Evolutionary conservation across 768 basidiomycete genomes (phyloP).

Genomic region (Pleurotus eryngii): DNA sequence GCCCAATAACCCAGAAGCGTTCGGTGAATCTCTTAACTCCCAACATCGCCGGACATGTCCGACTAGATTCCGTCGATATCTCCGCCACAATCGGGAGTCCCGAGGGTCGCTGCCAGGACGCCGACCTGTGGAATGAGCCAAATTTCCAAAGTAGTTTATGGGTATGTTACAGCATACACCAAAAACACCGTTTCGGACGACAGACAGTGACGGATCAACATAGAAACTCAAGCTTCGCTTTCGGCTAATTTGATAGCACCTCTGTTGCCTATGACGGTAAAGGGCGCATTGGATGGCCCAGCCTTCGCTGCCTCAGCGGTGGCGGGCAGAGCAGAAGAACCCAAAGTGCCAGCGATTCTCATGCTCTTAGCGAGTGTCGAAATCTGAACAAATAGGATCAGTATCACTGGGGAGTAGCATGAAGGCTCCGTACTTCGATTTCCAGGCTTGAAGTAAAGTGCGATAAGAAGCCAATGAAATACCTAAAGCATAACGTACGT

Average conservation of each 20-base stretch:
- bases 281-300: constrained; percentile 34
- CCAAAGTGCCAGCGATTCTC: constrained; percentile 49
- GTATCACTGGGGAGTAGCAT: too few species aligned
- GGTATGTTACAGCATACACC: too few species aligned
- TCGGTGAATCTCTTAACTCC: too few species aligned
- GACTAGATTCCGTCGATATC: too few species aligned
- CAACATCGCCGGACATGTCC: too few species aligned
- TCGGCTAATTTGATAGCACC: constrained; percentile 44
- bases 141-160: too few species aligned
- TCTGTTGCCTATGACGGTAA: constrained; percentile 55
- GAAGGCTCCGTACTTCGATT: background rate
- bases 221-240: background rate
- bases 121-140: too few species aligned
- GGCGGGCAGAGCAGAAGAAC: constrained; percentile 45
- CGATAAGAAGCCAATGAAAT: constrained; percentile 33
- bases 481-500: constrained; percentile 19
- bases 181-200: too few species aligned
- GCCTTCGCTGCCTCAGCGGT: constrained; percentile 38
- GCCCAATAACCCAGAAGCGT: too few species aligned
- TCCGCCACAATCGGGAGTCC: too few species aligned
- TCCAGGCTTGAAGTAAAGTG: constrained; percentile 27
- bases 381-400: constrained; percentile 25
- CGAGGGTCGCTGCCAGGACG: too few species aligned
- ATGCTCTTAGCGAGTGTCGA: constrained; percentile 52
- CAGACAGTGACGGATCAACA: too few species aligned